phyloP scores from a whole-genome alignment of 768 basidiomycete genomes.

The Austroboletus festivus region DNA sequence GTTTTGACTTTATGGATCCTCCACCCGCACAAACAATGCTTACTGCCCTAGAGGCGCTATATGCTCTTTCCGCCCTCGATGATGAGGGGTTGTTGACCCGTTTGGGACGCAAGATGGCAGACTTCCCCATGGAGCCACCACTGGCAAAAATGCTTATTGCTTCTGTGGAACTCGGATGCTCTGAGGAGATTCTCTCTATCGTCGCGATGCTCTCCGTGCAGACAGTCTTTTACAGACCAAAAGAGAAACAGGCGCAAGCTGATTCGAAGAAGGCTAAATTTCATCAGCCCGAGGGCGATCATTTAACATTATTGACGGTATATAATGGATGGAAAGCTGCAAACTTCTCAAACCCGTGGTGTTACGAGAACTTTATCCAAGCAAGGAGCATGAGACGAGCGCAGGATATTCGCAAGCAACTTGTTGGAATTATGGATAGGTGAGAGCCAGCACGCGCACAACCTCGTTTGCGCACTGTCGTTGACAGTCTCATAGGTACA shows the following conservation, averaged over 20 bases:
- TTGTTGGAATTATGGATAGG: conserved; percentile 98
- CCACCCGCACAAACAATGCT: conserved; percentile 97
- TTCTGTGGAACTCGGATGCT: conserved; percentile 95
- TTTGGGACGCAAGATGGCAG: conserved; percentile 97
- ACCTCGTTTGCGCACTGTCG: no score
- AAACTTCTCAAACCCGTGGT: conserved; percentile 98
- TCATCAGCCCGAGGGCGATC: conserved; percentile 97
- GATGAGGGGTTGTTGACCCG: conserved; percentile 95
- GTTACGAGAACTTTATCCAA: conserved; percentile 98
- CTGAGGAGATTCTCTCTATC: conserved; percentile 95
- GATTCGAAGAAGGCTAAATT: conserved; percentile 99
- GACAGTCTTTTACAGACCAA: conserved; percentile 97
- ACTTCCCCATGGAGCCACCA: conserved; percentile 97
- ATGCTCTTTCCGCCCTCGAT: conserved; percentile 93
- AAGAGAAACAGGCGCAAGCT: conserved; percentile 98
- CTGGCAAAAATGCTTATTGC: conserved; percentile 98
- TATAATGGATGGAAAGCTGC: conserved; percentile 98
- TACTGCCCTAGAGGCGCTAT: conserved; percentile 90
- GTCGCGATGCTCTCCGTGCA: conserved; percentile 98
- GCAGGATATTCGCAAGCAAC: conserved; percentile 96
- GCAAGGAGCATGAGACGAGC: conserved; percentile 95
- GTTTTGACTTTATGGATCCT: conserved; percentile 99
- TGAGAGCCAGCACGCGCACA: conserved; percentile 36
- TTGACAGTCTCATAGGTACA: conserved; percentile 58
- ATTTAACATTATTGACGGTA: conserved; percentile 86